phyloP scores from a whole-genome alignment of 768 basidiomycete species.

The Pisolithus albus region DNA sequence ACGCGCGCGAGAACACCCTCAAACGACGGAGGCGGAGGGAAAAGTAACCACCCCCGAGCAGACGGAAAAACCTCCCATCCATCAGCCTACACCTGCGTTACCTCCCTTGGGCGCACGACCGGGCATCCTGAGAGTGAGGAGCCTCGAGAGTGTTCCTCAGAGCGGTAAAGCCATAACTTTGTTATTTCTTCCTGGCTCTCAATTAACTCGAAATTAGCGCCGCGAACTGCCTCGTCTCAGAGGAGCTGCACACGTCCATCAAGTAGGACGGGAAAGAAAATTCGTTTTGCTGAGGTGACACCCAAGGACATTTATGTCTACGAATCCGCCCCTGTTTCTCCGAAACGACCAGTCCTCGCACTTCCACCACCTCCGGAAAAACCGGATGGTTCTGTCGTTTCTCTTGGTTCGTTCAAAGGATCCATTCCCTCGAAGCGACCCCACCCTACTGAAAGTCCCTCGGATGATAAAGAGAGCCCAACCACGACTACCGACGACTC shows the following conservation, averaged over 20 bases:
- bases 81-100: conserved; percentile 2
- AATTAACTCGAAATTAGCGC: conserved; percentile 18
- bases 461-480: background rate
- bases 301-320: conserved; percentile 77
- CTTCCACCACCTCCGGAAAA: conserved; percentile 37
- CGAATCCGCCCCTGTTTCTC: conserved; percentile 74
- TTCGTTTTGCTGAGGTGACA: conserved; percentile 72
- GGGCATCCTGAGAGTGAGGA: conserved; percentile 24
- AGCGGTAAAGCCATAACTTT: conserved; percentile 8
- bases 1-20: background rate
- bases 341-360: conserved; percentile 50
- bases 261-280: conserved; percentile 42
- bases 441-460: conserved; percentile 1
- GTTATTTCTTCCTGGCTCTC: background rate
- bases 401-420: conserved; percentile 16
- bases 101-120: conserved; percentile 15
- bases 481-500: background rate
- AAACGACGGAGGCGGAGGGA: no score
- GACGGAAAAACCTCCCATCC: background rate
- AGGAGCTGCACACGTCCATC: conserved; percentile 55
- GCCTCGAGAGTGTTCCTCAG: conserved; percentile 21
- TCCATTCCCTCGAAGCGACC: conserved; percentile 8
- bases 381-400: conserved; percentile 18
- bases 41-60: background rate
- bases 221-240: conserved; percentile 39